phyloP scores from a whole-genome alignment of 495 filamentous ascomycete genomes.

The Neurospora sp. region DNA sequence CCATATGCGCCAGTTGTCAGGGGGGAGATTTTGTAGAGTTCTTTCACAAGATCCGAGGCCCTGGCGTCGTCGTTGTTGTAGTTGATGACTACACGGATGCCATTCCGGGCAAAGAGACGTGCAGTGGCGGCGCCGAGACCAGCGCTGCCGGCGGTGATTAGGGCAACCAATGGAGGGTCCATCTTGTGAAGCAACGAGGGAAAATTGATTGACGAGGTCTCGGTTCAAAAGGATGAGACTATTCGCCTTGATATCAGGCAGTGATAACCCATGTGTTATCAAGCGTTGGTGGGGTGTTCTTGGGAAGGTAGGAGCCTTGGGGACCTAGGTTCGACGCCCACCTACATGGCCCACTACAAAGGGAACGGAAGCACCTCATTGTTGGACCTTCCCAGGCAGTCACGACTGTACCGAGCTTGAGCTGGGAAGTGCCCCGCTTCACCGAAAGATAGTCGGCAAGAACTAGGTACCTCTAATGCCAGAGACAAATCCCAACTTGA shows the following conservation, averaged over 20 bases:
- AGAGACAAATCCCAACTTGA: neutral
- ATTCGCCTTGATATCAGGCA: neutral
- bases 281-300: neutral
- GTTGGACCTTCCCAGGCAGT: neutral
- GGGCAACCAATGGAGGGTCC: constrained; percentile 25
- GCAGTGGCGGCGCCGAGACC: constrained; percentile 47
- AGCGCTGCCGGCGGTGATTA: constrained; percentile 46
- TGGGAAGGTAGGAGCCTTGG: neutral
- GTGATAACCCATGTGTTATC: neutral
- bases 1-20: neutral
- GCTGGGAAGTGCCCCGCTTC: neutral
- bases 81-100: constrained; percentile 42
- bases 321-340: neutral
- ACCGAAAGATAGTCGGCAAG: neutral
- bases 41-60: constrained; percentile 32
- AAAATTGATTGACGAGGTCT: neutral
- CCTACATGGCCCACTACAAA: neutral
- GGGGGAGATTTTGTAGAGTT: constrained; percentile 24
- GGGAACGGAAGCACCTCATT: neutral
- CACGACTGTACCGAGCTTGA: neutral
- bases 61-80: constrained; percentile 37
- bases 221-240: neutral
- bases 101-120: constrained; percentile 36
- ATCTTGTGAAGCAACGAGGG: neutral
- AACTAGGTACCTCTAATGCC: neutral